phyloP scores from a whole-genome alignment of 148 eudicot species.

The Camellia granthamiana region DNA sequence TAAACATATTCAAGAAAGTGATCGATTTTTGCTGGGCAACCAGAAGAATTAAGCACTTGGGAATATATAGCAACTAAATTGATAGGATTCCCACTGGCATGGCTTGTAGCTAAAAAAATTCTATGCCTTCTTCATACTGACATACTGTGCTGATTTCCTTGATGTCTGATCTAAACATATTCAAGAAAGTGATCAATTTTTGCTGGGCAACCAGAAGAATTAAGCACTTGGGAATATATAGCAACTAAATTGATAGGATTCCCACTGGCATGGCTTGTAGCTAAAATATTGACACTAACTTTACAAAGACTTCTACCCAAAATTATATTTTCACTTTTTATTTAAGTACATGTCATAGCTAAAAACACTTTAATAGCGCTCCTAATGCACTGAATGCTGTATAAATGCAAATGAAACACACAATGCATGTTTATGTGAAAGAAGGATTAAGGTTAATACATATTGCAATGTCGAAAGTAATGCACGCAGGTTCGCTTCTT shows the following conservation, averaged over 20 bases:
- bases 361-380: background rate
- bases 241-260: background rate
- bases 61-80: background rate
- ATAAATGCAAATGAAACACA: background rate
- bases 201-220: background rate
- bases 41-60: background rate
- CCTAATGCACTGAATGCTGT: background rate
- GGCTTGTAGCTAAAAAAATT: background rate
- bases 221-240: background rate
- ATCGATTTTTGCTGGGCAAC: background rate
- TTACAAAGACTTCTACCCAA: background rate
- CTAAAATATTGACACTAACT: background rate
- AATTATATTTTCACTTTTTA: background rate
- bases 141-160: background rate
- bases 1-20: background rate
- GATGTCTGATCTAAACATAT: background rate
- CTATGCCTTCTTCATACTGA: background rate
- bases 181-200: background rate
- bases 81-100: no score
- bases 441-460: constrained; percentile 35
- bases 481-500: constrained; percentile 95
- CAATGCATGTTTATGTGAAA: background rate
- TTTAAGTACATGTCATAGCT: background rate
- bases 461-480: constrained; percentile 95
- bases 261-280: background rate